A percentile compares a stretch with the other conserved stretches of the same genome.
phyloP scores from a whole-genome alignment of 805 yeast species.

The Hanseniaspora meyeri region DNA sequence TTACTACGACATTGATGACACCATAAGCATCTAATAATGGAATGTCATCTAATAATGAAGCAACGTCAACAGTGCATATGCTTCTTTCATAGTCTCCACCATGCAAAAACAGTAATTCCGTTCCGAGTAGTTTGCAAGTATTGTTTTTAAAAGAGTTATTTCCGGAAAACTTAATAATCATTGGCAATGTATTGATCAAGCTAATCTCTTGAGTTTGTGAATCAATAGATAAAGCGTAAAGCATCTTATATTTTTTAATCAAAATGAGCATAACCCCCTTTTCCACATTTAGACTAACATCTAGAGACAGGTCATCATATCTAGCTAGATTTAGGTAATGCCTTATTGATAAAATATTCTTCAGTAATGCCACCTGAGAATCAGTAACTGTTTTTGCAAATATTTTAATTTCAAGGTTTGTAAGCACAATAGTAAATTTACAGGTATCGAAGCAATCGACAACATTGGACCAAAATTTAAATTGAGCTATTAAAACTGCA shows the following conservation, averaged over 20 bases:
- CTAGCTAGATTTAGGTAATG: slow-evolving; percentile 6
- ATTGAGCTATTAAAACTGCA: neutral
- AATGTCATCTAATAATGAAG: neutral
- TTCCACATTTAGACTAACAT: neutral
- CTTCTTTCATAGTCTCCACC: neutral
- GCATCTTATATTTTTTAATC: neutral
- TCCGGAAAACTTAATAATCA: neutral
- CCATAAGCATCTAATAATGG: neutral
- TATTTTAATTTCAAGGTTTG: slow-evolving; percentile 7
- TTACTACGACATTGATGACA: neutral
- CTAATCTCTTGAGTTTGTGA: neutral
- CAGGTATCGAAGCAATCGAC: neutral
- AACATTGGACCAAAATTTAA: slow-evolving; percentile 12
- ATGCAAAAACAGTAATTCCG: neutral
- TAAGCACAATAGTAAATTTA: neutral
- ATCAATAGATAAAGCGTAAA: neutral
- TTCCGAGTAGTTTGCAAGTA: neutral
- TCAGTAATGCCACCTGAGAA: neutral
- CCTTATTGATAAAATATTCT: neutral
- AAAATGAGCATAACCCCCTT: neutral
- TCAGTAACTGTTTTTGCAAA: neutral
- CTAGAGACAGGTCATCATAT: neutral
- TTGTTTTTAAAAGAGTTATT: neutral
- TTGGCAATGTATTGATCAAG: slow-evolving; percentile 2
- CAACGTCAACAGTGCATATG: neutral